phyloP scores from a whole-genome alignment of 306 rosid genomes.

The barrel medic (Medicago truncatula) region MtrunA17r5.0-ANR NC_053042.1:36169001-36169500 shows the following conservation, averaged over 20 bases:
- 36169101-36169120: constrained; percentile 11
- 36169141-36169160: constrained; percentile 5
- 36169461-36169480: background rate
- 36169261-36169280: constrained; percentile 98
- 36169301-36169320: constrained; percentile 88
- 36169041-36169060: background rate
- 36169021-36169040: background rate
- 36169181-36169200: constrained; percentile 21
- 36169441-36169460: constrained; percentile 9
- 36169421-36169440: constrained; percentile 19
- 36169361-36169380: constrained; percentile 6
- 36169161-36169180: constrained; percentile 20
- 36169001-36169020: background rate
- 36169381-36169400: background rate
- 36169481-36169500: constrained; percentile 6
- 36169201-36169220: constrained; percentile 15
- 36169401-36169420: background rate
- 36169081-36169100: constrained; percentile 7
- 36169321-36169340: constrained; percentile 95
- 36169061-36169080: background rate
- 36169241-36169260: constrained; percentile 91
- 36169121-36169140: constrained; percentile 6
- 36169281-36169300: constrained; percentile 94
- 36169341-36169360: constrained; percentile 26
- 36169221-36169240: constrained; percentile 31